Evolutionary conservation across 2,329 filamentous ascomycete genomes (phyloP), one percentile per base, ranked within the genome.

Genomic region (Rugonectria rugulosa): DNA sequence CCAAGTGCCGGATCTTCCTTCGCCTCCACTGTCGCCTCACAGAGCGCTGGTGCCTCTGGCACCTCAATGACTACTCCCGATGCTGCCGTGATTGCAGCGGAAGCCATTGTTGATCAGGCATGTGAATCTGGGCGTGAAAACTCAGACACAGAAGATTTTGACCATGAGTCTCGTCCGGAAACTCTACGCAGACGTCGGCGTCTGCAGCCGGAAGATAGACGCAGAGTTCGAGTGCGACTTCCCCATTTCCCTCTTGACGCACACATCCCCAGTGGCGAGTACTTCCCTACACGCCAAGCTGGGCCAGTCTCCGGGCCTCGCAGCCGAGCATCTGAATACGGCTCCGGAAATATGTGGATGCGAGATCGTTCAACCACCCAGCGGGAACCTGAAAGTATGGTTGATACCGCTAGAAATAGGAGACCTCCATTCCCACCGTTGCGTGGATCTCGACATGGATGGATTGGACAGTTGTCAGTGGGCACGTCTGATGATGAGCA

Each of bases 1-100:
- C 91, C 92, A 1, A 96, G 90, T 64, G 84, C 86, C 2, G 86
- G 90, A 24, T 93, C 92, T 1, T 97, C 92, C 1, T 97, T 97
- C 70, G 84, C 88, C 0, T 93, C 90, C 9, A 81, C 81, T 8
- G 59, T 67, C 3, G 68, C 67, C 1, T 78, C 80, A 1, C 79
- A 79, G 57, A 75, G 70, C 48, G 72, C 74, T 2, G 75, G 71
- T 1, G 68, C 84, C 0, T 78, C 79, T 17, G 75, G 75, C 56
- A 81, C 79, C 9, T 59, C 69, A 24, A 46, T 63, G 2, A 64
- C 64, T 32, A 50, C 68, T 8, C 76, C 75, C 1, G 78, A 74
- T 19, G 26, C 38, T 12, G 60, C 68, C 4, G 76, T 75, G 5
- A 77, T 73, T 10, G 60, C 61, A 5, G 54, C 65, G n/a, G n/a